These are phyloP conservation scores for Actinidia arguta DNA, from an alignment of 179 eudicot genomes.

Conservation along the genomic window DNA sequence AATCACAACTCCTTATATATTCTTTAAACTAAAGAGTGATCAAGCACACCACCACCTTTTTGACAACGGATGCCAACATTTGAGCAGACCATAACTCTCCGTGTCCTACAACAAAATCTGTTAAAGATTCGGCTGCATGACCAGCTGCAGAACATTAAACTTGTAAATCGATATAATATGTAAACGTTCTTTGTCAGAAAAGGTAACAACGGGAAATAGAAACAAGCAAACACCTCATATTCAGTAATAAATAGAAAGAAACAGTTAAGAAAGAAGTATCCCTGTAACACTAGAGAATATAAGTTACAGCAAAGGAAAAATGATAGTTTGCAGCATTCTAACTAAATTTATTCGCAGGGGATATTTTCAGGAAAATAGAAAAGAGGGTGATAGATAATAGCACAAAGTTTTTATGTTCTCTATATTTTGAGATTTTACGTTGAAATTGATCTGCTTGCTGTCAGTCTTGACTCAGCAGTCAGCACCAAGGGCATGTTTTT, in stretches of 20 bases:
- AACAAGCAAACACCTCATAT: not conserved
- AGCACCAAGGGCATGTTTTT: not conserved
- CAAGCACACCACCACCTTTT: slow-evolving; percentile 58
- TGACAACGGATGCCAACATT: slow-evolving; percentile 72
- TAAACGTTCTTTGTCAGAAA: not conserved
- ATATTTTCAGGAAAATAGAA: too few species aligned
- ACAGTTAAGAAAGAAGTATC: not conserved
- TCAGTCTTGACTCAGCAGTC: not conserved
- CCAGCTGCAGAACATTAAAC: slow-evolving; percentile 74
- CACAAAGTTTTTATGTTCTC: not conserved
- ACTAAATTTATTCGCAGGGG: too few species aligned
- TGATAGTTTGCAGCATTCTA: too few species aligned
- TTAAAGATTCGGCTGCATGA: slow-evolving; percentile 95
- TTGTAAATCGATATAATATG: not conserved
- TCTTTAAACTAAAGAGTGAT: slow-evolving; percentile 12
- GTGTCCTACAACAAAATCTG: slow-evolving; percentile 97
- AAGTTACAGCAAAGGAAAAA: too few species aligned
- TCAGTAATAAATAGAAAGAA: too few species aligned
- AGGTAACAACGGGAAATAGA: not conserved
- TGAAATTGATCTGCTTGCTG: not conserved
- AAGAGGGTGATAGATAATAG: not conserved
- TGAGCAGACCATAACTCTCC: slow-evolving; percentile 99
- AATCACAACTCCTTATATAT: not conserved
- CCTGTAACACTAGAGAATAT: not conserved
- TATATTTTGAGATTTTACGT: not conserved